Evolutionary conservation across 1,139 yeast genomes (phyloP).

Genomic region (Pichia sp.): DNA sequence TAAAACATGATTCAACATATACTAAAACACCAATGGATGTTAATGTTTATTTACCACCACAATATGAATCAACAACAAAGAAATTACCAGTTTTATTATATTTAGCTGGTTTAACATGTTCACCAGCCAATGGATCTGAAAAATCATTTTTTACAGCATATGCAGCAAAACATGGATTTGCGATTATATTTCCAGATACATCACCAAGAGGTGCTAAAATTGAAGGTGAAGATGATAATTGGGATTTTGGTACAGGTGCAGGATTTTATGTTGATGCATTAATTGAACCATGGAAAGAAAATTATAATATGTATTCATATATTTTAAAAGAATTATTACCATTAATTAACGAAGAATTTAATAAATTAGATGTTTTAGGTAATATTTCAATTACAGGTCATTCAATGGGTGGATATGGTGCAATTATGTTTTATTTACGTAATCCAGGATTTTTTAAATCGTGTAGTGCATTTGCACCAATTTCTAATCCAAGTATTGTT

Average conservation of each 20-base stretch:
- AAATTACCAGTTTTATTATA: conserved; percentile 67
- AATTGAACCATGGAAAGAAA: conserved; percentile 57
- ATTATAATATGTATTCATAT: conserved; percentile 85
- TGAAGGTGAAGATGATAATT: conserved; percentile 75
- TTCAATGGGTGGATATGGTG: conserved; percentile 98
- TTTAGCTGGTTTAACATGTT: conserved; percentile 87
- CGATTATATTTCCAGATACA: conserved; percentile 90
- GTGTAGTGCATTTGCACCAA: conserved; percentile 90
- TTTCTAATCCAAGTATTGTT: conserved; percentile 66
- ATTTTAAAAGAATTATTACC: conserved; percentile 67
- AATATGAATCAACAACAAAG: background rate
- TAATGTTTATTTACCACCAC: conserved; percentile 71
- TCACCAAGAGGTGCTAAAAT: conserved; percentile 91
- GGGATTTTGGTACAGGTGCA: conserved; percentile 94
- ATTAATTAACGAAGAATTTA: conserved; percentile 39
- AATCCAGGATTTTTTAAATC: conserved; percentile 73
- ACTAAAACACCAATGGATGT: conserved; percentile 77
- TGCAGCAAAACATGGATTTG: conserved; percentile 79
- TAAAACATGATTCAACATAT: conserved; percentile 60
- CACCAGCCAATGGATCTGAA: conserved; percentile 92
- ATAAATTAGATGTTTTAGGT: conserved; percentile 41
- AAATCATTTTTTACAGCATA: conserved; percentile 84
- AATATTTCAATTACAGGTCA: conserved; percentile 82
- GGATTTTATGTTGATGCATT: conserved; percentile 90
- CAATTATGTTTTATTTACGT: conserved; percentile 67